Evolutionary conservation across 768 basidiomycete species (phyloP), one percentile per base, ranked within the genome.

Genomic region (Clitopilus hobsonii): DNA sequence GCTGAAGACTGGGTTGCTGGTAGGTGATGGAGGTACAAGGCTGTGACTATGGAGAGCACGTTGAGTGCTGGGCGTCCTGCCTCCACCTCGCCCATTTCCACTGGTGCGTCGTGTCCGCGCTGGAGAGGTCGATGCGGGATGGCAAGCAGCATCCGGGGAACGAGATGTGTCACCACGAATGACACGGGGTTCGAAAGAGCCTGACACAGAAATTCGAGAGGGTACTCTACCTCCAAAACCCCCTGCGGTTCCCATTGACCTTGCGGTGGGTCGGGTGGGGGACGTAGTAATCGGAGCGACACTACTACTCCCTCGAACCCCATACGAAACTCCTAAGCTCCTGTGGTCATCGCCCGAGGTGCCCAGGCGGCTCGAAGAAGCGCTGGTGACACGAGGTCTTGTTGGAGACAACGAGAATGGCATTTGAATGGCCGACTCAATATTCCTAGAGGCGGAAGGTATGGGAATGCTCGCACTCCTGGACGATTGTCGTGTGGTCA

Each of bases 391-490:
- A 23, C 41, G 41, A 20, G 41, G 41, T 23, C 41, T 45, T 16
- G 18, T 45, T 45, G 41, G 41, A 11, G 41, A 45, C 18, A 45
- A 45, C 10, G 16, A 20, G 54, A 83, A 76, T 7, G 86, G 84
- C 57, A 87, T 81, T n/a, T 83, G 75, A 26, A 89, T 82, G 47
- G 82, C 75, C 49, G 78, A 78, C 65, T 88, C 88, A 54, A 89
- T 81, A 57, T 82, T 82, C 60, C 77, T 67, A 32, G 82, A 74
- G 5, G n/a, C n/a, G n/a, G 79, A 73, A 5, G 74, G 82, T 55
- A 87, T 82, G 36, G 87, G 84, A 63, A 89, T 86, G 63, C 80
- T 88, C 22, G 85, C 75, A 0, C 86, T 83, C 64, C 86, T 80
- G 11, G 81, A n/a, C n/a, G n/a, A 73, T 38, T 81, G 79, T 55